phyloP scores from a whole-genome alignment of 2,329 filamentous ascomycete genomes.

The Phaeosphaeria sp. region DNA sequence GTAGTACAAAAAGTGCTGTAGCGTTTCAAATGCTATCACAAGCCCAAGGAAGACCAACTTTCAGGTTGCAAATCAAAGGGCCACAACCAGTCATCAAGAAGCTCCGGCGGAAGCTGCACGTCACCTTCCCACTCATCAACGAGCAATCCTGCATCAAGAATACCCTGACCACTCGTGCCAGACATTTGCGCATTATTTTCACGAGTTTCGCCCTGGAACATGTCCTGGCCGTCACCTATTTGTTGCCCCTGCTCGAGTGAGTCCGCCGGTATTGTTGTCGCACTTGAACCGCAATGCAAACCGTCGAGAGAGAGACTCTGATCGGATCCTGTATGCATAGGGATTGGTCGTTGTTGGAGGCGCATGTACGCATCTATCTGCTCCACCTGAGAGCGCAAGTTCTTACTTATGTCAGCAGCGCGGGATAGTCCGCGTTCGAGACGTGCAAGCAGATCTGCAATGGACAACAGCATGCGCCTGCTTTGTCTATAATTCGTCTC shows the following conservation, averaged over 20 bases:
- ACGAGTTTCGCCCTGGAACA: neutral
- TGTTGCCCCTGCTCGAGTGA: neutral
- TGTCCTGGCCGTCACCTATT: neutral
- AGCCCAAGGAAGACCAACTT: neutral
- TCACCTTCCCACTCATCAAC: neutral
- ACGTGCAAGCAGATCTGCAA: constrained; percentile 55
- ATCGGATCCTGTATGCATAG: neutral
- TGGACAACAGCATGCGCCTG: constrained; percentile 48
- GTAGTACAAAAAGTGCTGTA: no score
- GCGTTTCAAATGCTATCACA: neutral
- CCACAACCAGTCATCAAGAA: neutral
- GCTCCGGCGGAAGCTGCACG: neutral
- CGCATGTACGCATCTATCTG: neutral
- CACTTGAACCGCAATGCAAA: neutral
- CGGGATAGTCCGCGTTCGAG: constrained; percentile 41
- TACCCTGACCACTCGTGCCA: neutral
- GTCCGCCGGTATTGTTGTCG: neutral
- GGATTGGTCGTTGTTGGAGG: neutral
- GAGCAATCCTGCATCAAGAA: neutral
- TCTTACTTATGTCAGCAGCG: neutral
- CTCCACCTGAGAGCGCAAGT: neutral
- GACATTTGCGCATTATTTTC: neutral
- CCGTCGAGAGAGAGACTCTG: neutral
- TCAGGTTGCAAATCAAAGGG: neutral
- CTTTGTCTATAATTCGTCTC: constrained; percentile 53